Base-by-base conservation (phyloP, 2,329 filamentous ascomycete species). In the Trichophyton benhamiae region DNA sequence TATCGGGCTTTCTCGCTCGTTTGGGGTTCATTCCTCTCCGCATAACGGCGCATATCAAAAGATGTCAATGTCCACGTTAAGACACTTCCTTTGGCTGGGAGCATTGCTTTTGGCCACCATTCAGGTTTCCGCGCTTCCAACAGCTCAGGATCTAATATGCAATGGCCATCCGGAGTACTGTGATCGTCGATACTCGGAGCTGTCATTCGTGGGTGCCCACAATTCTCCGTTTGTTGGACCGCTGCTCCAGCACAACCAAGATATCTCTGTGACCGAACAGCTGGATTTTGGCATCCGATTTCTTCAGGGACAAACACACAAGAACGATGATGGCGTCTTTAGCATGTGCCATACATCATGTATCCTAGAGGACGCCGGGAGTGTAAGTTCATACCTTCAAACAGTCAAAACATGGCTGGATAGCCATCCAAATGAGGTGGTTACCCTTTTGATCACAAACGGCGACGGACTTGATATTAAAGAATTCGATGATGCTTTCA, bases 331-430 rank as follows among this genome's bases (percentile, higher is more conserved):
- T 60, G 79, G 78, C 27, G 71, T 69, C 1, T 77, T 87, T 52
- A 75, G 84, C 65, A 75, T 86, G 69, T 87, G 86, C 71, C 86
- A 89, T 68, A 87, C 84, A 0, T 77, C 77, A 22, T 89, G 86
- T 71, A 67, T 76, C 57, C 73, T 84, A 44, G 76, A 84, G 48
- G 80, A 87, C 68, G 82, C 76, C 8, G 86, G 86, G 0, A 70
- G 79, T 0, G 73, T 89, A 17, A 71, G 77, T 7, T 66, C 71
- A 3, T 88, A 82, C 66, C 73, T 88, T n/a, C 58, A 67, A 9
- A 79, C 79, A 11, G 74, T 88, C 65, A 84, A 83, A 68, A 72
- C 70, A 0, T 89, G 84, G 81, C 74, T 88, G 65, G 80, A 82
- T 57, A 61, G 61, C 17, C 79, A 88, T 65, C 73, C 79, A 3